Evolutionary conservation across 2,329 filamentous ascomycete species (phyloP).

Genomic region (Fusarium kyushuense): DNA sequence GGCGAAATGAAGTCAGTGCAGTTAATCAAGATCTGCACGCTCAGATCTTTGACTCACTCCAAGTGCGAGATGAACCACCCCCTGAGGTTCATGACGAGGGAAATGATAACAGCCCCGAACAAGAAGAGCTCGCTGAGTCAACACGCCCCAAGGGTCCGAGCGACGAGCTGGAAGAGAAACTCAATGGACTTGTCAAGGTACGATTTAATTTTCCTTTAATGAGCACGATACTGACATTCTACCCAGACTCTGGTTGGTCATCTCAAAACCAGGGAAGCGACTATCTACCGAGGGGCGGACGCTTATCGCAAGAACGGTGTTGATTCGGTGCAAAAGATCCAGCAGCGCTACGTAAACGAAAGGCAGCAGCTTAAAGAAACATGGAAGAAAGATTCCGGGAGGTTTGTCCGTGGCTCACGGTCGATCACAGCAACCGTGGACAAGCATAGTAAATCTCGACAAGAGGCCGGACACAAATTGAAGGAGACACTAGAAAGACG

Average conservation of each 20-base stretch:
- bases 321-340: conserved; percentile 41
- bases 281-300: conserved; percentile 34
- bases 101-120: neutral
- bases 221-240: conserved; percentile 24
- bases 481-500: conserved; percentile 30
- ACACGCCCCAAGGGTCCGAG: neutral
- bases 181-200: conserved; percentile 47
- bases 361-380: conserved; percentile 23
- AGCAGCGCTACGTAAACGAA: conserved; percentile 41
- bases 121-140: neutral
- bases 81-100: conserved; percentile 1
- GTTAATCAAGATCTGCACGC: conserved; percentile 27
- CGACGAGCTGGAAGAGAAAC: conserved; percentile 25
- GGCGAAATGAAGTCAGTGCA: conserved; percentile 3
- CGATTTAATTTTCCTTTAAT: neutral
- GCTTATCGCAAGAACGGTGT: conserved; percentile 41
- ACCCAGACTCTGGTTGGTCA: conserved; percentile 43
- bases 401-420: conserved; percentile 31
- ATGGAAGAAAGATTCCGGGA: conserved; percentile 34
- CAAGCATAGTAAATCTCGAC: conserved; percentile 5
- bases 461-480: conserved; percentile 15
- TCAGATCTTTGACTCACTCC: conserved; percentile 37
- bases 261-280: conserved; percentile 42
- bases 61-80: conserved; percentile 5
- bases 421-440: conserved; percentile 25